Conservation (phyloP, 805 yeast species). For the Ogataea glucozyma region DNA sequence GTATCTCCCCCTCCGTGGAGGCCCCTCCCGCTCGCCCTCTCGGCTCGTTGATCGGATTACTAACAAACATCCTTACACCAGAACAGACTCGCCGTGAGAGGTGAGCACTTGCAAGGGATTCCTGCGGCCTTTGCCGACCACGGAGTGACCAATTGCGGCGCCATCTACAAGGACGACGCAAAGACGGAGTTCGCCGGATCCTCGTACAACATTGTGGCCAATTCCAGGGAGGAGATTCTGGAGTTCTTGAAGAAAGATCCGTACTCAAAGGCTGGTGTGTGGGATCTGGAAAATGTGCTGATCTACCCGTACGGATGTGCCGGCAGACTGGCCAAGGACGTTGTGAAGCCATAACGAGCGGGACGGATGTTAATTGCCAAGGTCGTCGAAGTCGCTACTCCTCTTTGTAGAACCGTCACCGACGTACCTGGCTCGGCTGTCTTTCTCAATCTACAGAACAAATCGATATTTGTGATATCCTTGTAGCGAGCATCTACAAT, state of each 20-base stretch:
- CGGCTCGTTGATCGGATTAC: neutral
- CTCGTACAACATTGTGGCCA: conserved; percentile 61
- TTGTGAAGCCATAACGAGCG: conserved; percentile 20
- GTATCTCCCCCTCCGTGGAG: no score
- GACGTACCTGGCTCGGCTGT: no score
- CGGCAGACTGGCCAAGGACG: conserved; percentile 41
- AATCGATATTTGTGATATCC: no score
- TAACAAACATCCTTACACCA: conserved; percentile 4
- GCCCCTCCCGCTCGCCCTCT: no score
- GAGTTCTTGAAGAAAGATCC: conserved; percentile 64
- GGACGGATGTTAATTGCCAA: no score
- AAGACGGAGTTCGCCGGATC: conserved; percentile 66
- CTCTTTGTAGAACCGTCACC: no score
- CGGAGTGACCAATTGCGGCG: conserved; percentile 54
- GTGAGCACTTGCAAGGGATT: conserved; percentile 52
- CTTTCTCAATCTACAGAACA: no score
- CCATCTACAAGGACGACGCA: conserved; percentile 50
- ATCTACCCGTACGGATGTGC: conserved; percentile 57
- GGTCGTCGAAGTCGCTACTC: no score
- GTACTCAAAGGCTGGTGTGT: conserved; percentile 64
- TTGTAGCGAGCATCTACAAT: no score
- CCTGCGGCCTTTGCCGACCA: conserved; percentile 38
- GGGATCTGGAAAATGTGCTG: conserved; percentile 69
- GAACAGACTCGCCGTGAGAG: conserved; percentile 55
- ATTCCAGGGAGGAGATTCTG: conserved; percentile 62